Base-by-base conservation (phyloP, 805 yeast species). In the Lipomyces starkeyi region DNA sequence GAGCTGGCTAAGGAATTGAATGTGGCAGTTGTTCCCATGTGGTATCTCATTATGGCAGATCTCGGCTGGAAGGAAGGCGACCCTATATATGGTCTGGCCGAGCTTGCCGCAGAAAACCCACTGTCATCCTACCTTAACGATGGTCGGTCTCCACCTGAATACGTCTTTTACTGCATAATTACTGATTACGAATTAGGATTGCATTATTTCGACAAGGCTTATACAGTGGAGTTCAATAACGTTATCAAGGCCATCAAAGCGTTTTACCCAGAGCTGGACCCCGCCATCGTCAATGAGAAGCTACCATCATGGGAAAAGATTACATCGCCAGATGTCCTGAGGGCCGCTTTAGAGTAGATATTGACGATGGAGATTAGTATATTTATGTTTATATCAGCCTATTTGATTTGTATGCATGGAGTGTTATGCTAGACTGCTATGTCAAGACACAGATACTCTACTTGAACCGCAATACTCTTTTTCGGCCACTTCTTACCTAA, bases 11-110 rank as follows among this genome's bases (percentile, higher is more conserved):
- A 66, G 2, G 78, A 79, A 22, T 75, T 80, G n/a, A 73, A 79
- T 0, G 83, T 89, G 0, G 89, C 93, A 0, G 86, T 85, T 65
- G 81, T 91, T 2, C 85, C 89, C 70, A 74, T 89, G 40, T 84
- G 86, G 80, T 67, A 78, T 2, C 79, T 79, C 0, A 83, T 88
- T 69, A 71, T 29, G 75, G 76, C 79, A 61, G 78, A 81, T 2
- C 77, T 78, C 2, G 82, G 82, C 56, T 83, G 84, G 83, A 72
- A 73, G 6, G 80, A 81, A 1, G 76, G 73, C n/a, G 67, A 61
- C 14, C 65, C 64, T 1, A 54, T 64, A 14, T 17, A 34, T 17
- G 72, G 72, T 6, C 61, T 65, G 5, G 56, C 56, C 7, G 74
- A 73, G 52, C 70, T 74, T n/a, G 55, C 71, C 0, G 68, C 74